Percentiles rank a stretch among this genome's conserved stretches.
Evolutionary conservation across 2,329 filamentous ascomycete species (phyloP).

Genomic region (Blastomyces percursus): DNA sequence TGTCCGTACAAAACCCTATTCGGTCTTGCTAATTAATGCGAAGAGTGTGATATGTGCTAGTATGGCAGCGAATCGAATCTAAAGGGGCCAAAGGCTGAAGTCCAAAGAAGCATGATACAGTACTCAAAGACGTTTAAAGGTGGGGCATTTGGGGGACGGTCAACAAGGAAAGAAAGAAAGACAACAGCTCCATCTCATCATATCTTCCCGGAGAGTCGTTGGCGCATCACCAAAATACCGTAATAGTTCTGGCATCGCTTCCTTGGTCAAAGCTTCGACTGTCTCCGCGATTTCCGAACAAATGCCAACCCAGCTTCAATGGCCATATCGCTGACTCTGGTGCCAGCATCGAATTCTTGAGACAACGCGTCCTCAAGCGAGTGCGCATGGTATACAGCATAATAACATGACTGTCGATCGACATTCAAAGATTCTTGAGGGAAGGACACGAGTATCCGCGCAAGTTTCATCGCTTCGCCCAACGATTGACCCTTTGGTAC

Average conservation of each 20-base stretch:
- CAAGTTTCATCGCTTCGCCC: conserved; percentile 41
- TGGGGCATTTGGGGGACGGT: not conserved
- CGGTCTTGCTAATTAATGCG: not conserved
- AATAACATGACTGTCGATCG: conserved; percentile 41
- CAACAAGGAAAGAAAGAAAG: not conserved
- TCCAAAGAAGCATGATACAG: not conserved
- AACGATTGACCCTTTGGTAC: conserved; percentile 41
- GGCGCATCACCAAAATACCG: not conserved
- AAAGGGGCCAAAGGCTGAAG: not conserved
- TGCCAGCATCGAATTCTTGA: conserved; percentile 39
- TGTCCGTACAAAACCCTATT: not conserved
- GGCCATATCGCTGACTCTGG: conserved; percentile 28
- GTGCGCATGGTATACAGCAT: conserved; percentile 39
- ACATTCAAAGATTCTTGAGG: conserved; percentile 44
- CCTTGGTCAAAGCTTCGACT: conserved; percentile 2
- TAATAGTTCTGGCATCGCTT: not conserved
- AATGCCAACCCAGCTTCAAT: conserved; percentile 13
- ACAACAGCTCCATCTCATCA: not conserved
- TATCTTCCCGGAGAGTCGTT: not conserved
- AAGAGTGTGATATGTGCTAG: not conserved
- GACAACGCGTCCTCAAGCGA: conserved; percentile 42
- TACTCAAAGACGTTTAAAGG: not conserved
- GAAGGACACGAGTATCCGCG: conserved; percentile 38
- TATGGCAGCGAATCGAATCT: not conserved
- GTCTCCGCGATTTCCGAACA: conserved; percentile 1